Percentiles rank a stretch among this genome's conserved stretches.
phyloP scores from a whole-genome alignment of 2,329 filamentous ascomycete species.

The Alternaria tenuissima region DNA sequence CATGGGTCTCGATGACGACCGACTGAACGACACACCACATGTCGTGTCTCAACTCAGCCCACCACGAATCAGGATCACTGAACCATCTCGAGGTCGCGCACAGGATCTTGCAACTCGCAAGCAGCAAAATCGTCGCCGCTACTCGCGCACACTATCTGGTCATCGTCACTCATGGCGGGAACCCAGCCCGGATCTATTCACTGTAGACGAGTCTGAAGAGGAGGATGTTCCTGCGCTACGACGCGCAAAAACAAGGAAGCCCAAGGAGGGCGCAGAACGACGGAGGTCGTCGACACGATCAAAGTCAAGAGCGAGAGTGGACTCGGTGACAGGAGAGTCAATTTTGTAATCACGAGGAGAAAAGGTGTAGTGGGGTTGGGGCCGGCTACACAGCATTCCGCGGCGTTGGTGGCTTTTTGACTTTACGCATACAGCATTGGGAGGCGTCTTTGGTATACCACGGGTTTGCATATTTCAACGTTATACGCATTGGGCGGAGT shows the following conservation, averaged over 20 bases:
- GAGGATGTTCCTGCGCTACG: slow-evolving; percentile 38
- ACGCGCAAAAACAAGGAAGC: slow-evolving; percentile 41
- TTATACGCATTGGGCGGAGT: slow-evolving; percentile 40
- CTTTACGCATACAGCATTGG: slow-evolving; percentile 25
- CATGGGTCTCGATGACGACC: slow-evolving; percentile 49
- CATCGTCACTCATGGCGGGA: slow-evolving; percentile 54
- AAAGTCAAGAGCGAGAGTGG: slow-evolving; percentile 36
- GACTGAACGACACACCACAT: slow-evolving; percentile 43
- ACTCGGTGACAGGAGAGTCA: slow-evolving; percentile 39
- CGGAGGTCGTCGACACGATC: slow-evolving; percentile 45
- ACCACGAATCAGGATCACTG: slow-evolving; percentile 38
- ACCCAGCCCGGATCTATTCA: slow-evolving; percentile 53
- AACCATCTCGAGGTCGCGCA: slow-evolving; percentile 48
- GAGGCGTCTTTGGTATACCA: slow-evolving; percentile 26
- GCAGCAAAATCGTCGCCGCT: slow-evolving; percentile 40
- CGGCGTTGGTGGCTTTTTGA: slow-evolving; percentile 27
- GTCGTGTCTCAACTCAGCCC: slow-evolving; percentile 40
- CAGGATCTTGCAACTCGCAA: slow-evolving; percentile 47
- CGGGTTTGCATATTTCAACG: slow-evolving; percentile 17
- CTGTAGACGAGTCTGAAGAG: slow-evolving; percentile 53
- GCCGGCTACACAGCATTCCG: slow-evolving; percentile 26
- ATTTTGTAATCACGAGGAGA: slow-evolving; percentile 31
- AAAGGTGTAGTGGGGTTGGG: slow-evolving; percentile 9
- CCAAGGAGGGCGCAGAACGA: slow-evolving; percentile 47
- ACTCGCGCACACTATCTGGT: slow-evolving; percentile 49